Base-by-base conservation (phyloP, 768 basidiomycete species). In the Amanita subjunquillea region DNA sequence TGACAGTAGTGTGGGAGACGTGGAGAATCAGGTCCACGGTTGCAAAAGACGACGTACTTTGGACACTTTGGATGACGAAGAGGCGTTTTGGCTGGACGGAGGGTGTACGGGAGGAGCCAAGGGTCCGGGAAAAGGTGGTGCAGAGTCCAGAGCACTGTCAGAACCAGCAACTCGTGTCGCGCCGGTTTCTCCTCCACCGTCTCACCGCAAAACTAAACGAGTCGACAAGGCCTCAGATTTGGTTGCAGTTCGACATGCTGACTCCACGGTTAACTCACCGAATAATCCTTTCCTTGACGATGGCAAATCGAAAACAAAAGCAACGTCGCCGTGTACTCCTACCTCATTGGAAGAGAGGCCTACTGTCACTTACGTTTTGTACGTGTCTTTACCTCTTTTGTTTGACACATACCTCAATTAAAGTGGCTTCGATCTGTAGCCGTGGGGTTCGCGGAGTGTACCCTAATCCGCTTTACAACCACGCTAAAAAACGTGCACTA, bases 361-460 rank as follows among this genome's bases (percentile, higher is more conserved):
- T 0, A 85, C 75, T 2, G 68, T 87, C 48, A 79, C 79, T 25
- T 84, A 83, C 60, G 86, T 88, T 44, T 87, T 87, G 85, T 87
- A 64, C 60, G 84, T 78, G 3, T 36, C 37, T 42, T 39, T 49
- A 39, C 53, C 27, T 36, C 22, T 13, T 34, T 34, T 4, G 17
- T 23, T 38, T 25, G 22, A 39, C 27, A 37, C 32, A 5, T 5
- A 9, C n/a, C 29, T 32, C 8, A 17, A 10, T 29, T 43, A 6
- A 42, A 9, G 4, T 39, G 9, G 12, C 7, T 3, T 9, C 17
- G 8, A 48, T 12, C 0, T 23, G 2, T 42, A 87, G 85, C 72
- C 86, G 86, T 38, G 85, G 86, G 45, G 77, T 79, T 36, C 78
- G 79, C 47, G 74, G 78, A 20, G 69, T 68, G 5, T 80, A 82